These are phyloP conservation scores for Flagelloscypha sp. DNA, from an alignment of 768 basidiomycete genomes.

Conservation along the genomic window DNA sequence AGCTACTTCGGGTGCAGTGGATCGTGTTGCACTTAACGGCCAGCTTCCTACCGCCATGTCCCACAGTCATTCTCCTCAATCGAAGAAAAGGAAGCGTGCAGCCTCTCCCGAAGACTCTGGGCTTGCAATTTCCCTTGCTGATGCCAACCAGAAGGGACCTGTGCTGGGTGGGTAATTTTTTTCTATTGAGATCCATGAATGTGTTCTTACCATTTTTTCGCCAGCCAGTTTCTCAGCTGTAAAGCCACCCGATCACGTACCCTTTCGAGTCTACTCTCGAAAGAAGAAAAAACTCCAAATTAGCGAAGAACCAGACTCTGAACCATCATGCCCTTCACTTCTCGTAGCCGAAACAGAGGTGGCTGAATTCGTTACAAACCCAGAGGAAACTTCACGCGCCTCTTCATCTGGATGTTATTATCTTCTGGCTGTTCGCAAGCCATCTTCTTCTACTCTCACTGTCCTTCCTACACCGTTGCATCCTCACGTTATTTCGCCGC, in stretches of 20 bases:
- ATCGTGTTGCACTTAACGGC: too few relatives aligned
- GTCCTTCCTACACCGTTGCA: conserved; percentile 63
- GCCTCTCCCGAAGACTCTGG: conserved; percentile 22
- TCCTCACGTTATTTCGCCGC: conserved; percentile 57
- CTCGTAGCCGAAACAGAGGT: conserved; percentile 79
- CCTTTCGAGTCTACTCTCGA: conserved; percentile 53
- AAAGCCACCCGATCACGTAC: conserved; percentile 44
- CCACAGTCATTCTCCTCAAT: conserved; percentile 14
- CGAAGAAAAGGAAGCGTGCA: conserved; percentile 45
- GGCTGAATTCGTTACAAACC: conserved; percentile 72
- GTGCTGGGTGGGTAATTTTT: conserved; percentile 36
- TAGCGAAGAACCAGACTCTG: conserved; percentile 18
- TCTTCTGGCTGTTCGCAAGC: conserved; percentile 76
- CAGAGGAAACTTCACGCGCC: conserved; percentile 31
- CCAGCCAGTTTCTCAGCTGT: conserved; percentile 61
- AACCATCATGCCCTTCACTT: conserved; percentile 24
- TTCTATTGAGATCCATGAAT: conserved; percentile 22
- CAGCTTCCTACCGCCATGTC: too few relatives aligned
- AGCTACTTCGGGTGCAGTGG: too few relatives aligned
- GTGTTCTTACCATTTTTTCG: conserved; percentile 1
- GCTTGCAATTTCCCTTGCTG: conserved; percentile 28
- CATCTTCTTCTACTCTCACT: conserved; percentile 58
- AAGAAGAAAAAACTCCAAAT: conserved; percentile 30
- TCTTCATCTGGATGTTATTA: conserved; percentile 31
- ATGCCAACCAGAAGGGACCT: conserved; percentile 33